phyloP scores from a whole-genome alignment of 192 early-diverging fungal genomes.

The Phycomyces blakesleeanus region DNA sequence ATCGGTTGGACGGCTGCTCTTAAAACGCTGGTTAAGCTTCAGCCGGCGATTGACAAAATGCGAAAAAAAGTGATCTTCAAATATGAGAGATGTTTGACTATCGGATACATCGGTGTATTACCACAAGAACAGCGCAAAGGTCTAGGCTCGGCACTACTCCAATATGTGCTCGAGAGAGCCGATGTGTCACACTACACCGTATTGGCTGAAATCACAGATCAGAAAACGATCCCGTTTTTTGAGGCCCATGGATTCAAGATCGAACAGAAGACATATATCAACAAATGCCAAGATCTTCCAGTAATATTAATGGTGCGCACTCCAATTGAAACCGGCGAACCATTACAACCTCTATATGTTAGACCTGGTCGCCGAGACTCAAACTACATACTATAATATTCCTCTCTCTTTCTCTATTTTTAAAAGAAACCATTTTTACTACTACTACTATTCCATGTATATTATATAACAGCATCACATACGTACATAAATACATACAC shows the following conservation, averaged over 20 bases:
- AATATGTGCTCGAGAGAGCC: conserved; percentile 22
- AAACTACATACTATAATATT: conserved; percentile 13
- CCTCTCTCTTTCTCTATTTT: no score
- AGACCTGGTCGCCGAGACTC: conserved; percentile 27
- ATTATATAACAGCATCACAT: no score
- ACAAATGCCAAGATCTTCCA: conserved; percentile 14
- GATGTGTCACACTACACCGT: conserved; percentile 18
- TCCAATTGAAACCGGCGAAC: neutral
- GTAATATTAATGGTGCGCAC: conserved; percentile 25
- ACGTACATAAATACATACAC: no score
- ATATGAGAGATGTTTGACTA: conserved; percentile 12
- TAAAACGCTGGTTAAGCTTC: conserved; percentile 3
- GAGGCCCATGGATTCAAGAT: conserved; percentile 25
- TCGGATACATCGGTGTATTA: conserved; percentile 27
- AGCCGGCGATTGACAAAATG: conserved; percentile 4
- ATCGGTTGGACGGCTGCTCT: conserved; percentile 22
- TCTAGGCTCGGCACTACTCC: conserved; percentile 16
- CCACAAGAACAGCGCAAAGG: conserved; percentile 33
- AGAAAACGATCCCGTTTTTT: conserved; percentile 20
- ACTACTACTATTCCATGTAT: no score
- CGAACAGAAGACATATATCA: conserved; percentile 5
- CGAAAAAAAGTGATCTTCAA: conserved; percentile 7
- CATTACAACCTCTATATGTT: conserved; percentile 14
- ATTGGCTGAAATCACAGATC: conserved; percentile 15
- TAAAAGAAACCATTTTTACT: no score